Percentiles rank a stretch among this genome's conserved stretches.
These are phyloP conservation scores for Gentiana straminea DNA, from an alignment of 257 asterid species.

Conservation along the genomic window DNA sequence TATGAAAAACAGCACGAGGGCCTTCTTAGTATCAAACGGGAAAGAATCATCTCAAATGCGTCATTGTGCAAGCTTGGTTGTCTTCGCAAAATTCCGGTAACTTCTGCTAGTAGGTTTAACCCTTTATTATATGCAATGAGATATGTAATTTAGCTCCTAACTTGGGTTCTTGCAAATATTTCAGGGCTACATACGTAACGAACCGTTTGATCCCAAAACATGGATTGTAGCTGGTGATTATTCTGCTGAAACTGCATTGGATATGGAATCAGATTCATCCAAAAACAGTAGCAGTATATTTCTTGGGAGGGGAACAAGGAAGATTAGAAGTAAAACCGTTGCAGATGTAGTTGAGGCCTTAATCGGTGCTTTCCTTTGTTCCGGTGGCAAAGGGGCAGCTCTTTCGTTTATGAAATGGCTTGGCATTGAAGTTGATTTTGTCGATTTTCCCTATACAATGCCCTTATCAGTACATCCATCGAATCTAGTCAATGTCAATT, in stretches of 20 bases:
- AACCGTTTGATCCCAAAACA: slow-evolving; percentile 54
- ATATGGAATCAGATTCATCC: slow-evolving; percentile 25
- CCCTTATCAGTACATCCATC: slow-evolving; percentile 33
- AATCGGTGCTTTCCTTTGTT: slow-evolving; percentile 66
- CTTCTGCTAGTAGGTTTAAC: background rate
- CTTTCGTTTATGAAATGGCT: slow-evolving; percentile 68
- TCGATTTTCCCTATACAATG: slow-evolving; percentile 30
- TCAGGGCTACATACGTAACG: slow-evolving; percentile 70
- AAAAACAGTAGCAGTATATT: slow-evolving; percentile 14
- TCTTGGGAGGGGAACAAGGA: slow-evolving; percentile 22
- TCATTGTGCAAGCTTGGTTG: slow-evolving; percentile 69
- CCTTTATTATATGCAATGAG: background rate
- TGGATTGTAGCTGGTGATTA: slow-evolving; percentile 63
- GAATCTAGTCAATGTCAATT: slow-evolving; percentile 28
- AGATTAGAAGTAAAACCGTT: slow-evolving; percentile 38
- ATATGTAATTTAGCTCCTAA: background rate
- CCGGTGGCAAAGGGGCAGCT: slow-evolving; percentile 62
- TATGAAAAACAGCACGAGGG: slow-evolving; percentile 64
- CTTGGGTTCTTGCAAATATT: background rate
- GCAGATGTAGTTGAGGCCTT: slow-evolving; percentile 89
- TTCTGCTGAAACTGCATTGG: slow-evolving; percentile 16
- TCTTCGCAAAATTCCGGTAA: slow-evolving; percentile 57
- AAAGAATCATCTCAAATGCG: slow-evolving; percentile 42
- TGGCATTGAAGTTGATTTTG: slow-evolving; percentile 41
- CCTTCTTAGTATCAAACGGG: slow-evolving; percentile 39